These are phyloP conservation scores for Nephelium lappaceum DNA, from an alignment of 345 rosid genomes.

Conservation along the genomic window DNA sequence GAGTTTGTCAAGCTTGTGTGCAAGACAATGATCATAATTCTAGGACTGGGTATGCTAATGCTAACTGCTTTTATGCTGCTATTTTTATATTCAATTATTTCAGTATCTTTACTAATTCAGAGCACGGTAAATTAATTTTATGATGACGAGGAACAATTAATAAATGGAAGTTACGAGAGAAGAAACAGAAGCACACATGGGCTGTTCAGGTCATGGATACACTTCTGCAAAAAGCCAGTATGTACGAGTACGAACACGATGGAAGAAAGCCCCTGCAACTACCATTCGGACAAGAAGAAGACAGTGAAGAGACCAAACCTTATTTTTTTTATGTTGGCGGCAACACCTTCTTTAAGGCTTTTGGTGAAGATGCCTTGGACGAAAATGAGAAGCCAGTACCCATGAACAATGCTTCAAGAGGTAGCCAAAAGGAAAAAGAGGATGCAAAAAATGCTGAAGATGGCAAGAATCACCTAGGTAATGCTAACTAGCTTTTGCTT, in stretches of 20 bases:
- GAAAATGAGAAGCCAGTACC: not conserved
- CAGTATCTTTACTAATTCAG: too few relatives aligned
- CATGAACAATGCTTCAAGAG: not conserved
- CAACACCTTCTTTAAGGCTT: not conserved
- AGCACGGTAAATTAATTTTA: not conserved
- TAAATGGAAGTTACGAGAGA: conserved; percentile 29
- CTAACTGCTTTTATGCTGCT: not conserved
- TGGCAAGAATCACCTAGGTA: not conserved
- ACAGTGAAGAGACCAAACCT: not conserved
- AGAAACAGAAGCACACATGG: conserved; percentile 50
- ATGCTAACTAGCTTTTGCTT: not conserved
- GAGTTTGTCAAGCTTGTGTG: conserved; percentile 40
- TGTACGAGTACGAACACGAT: conserved; percentile 27
- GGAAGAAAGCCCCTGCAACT: conserved; percentile 18
- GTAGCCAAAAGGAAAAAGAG: too few relatives aligned
- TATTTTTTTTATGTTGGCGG: not conserved
- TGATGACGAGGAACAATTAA: conserved; percentile 32
- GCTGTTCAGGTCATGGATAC: conserved; percentile 45
- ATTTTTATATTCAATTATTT: not conserved
- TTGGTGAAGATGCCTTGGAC: not conserved
- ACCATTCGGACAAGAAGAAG: not conserved
- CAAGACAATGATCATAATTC: conserved; percentile 40
- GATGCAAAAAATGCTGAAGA: too few relatives aligned
- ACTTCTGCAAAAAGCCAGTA: conserved; percentile 16
- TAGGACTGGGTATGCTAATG: conserved; percentile 38